Conservation (phyloP, 306 rosid species). For the Acacia melanoxylon region DNA sequence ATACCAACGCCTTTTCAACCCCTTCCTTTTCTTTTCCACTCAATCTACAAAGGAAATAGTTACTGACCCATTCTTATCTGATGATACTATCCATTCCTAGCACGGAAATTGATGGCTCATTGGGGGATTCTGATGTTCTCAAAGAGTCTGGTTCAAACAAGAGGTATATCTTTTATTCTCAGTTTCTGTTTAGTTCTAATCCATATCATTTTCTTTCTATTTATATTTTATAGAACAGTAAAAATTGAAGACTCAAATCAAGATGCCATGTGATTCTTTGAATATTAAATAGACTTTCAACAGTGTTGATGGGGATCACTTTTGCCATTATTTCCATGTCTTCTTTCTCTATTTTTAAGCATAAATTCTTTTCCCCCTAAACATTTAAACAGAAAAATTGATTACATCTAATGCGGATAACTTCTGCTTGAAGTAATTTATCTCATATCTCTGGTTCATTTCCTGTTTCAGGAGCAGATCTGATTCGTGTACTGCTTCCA, state of each 20-base stretch:
- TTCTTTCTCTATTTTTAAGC: conserved; percentile 5
- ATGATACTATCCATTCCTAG: conserved; percentile 46
- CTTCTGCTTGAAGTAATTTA: conserved; percentile 14
- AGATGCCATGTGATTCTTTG: conserved; percentile 8
- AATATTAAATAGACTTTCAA: conserved; percentile 2
- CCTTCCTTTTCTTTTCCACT: background rate
- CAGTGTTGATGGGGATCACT: background rate
- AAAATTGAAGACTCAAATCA: background rate
- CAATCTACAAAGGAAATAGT: background rate
- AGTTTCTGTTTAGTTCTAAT: background rate
- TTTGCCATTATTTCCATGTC: background rate
- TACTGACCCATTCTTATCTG: conserved; percentile 21
- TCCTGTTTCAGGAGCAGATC: conserved; percentile 65
- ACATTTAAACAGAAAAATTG: conserved; percentile 3
- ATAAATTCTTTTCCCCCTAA: background rate
- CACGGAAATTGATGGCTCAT: conserved; percentile 73
- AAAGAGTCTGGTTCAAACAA: conserved; percentile 83
- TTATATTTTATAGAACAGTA: background rate
- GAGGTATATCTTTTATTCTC: conserved; percentile 51
- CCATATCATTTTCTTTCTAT: conserved; percentile 1
- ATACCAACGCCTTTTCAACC: background rate
- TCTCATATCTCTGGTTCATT: conserved; percentile 27
- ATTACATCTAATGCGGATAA: background rate
- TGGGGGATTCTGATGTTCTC: conserved; percentile 70
- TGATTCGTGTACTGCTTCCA: conserved; percentile 67